Conservation (phyloP, 306 rosid genomes). For the Begonia loranthoides region DNA sequence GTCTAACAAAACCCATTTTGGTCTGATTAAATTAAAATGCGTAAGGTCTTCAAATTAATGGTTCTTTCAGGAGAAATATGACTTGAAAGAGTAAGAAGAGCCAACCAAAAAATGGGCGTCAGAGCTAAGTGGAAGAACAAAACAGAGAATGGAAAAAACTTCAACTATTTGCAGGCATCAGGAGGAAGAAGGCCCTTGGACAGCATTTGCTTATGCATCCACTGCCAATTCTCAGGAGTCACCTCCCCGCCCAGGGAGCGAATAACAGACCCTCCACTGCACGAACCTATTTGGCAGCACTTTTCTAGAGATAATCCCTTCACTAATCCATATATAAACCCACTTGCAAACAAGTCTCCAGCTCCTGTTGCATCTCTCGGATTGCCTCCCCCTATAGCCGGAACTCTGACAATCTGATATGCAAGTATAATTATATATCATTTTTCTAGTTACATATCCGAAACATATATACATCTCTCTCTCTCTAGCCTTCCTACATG, state of each 20-base stretch:
- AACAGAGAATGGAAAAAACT: too few relatives aligned
- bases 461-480: neutral
- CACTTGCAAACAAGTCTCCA: slow-evolving; percentile 93
- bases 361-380: slow-evolving; percentile 95
- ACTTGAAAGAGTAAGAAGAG: too few relatives aligned
- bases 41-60: too few relatives aligned
- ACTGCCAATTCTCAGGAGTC: slow-evolving; percentile 61
- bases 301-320: slow-evolving; percentile 74
- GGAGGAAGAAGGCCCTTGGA: slow-evolving; percentile 36
- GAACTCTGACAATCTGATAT: slow-evolving; percentile 50
- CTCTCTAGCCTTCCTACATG: too few relatives aligned
- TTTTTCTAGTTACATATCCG: neutral
- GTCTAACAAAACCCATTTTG: too few relatives aligned
- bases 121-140: too few relatives aligned
- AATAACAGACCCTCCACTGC: slow-evolving; percentile 88
- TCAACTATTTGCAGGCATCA: too few relatives aligned
- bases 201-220: slow-evolving; percentile 94
- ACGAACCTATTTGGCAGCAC: slow-evolving; percentile 81
- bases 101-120: too few relatives aligned
- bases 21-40: too few relatives aligned
- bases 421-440: neutral
- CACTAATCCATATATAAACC: slow-evolving; percentile 76
- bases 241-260: slow-evolving; percentile 91
- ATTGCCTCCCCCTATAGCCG: slow-evolving; percentile 62
- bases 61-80: too few relatives aligned